Conservation (phyloP, 169 alveolate genomes). For the Cardiosporidium cionae region DNA sequence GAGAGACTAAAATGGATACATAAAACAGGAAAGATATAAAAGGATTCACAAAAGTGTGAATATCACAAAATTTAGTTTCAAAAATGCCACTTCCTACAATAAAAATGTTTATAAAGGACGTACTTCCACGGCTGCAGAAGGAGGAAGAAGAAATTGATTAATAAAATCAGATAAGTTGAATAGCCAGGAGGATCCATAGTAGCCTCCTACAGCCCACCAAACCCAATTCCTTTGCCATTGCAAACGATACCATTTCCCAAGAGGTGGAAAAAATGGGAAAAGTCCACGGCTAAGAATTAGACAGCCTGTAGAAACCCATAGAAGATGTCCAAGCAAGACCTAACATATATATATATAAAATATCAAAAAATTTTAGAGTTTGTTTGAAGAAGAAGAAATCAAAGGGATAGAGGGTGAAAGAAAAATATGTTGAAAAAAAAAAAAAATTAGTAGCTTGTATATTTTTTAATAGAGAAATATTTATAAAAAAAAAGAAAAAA, state of each 20-base stretch:
- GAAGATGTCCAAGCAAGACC: too few species aligned
- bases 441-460: too few species aligned
- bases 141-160: not conserved
- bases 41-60: not conserved
- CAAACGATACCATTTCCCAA: constrained; percentile 2
- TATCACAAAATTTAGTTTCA: not conserved
- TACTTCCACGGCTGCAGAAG: not conserved
- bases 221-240: constrained; percentile 8
- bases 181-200: not conserved
- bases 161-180: not conserved
- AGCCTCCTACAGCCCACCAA: constrained; percentile 14
- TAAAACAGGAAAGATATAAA: not conserved
- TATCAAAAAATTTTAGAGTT: too few species aligned
- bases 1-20: not conserved
- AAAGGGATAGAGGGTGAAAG: too few species aligned
- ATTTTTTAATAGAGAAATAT: too few species aligned
- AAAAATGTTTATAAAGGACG: not conserved
- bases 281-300: too few species aligned
- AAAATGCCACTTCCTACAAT: not conserved
- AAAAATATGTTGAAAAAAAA: too few species aligned
- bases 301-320: too few species aligned
- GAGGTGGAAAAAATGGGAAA: too few species aligned
- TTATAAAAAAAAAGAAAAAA: too few species aligned
- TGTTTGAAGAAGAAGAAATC: too few species aligned
- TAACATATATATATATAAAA: too few species aligned